Conservation (phyloP, 306 rosid genomes). For the Canavalia gladiata region DNA sequence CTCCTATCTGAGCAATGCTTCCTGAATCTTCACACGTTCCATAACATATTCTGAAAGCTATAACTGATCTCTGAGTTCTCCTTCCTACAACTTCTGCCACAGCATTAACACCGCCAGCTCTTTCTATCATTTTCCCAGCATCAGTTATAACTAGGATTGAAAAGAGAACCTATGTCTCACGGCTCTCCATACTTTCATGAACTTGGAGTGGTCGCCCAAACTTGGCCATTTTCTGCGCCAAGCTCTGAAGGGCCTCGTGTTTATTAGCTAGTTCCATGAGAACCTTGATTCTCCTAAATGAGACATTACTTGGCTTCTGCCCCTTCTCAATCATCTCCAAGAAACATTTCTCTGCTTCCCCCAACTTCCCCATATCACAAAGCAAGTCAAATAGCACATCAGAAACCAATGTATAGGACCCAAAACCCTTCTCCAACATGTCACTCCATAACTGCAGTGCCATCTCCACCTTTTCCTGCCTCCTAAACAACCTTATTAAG, state of each 20-base stretch:
- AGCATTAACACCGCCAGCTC: neutral
- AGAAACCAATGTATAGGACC: constrained; percentile 79
- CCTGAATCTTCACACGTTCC: neutral
- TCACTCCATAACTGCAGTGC: constrained; percentile 86
- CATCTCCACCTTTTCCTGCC: constrained; percentile 83
- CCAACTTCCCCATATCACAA: constrained; percentile 80
- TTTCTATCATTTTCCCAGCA: constrained; percentile 38
- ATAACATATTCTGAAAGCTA: neutral
- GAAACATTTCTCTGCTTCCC: constrained; percentile 85
- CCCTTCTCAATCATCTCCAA: constrained; percentile 91
- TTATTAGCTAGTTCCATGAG: constrained; percentile 87
- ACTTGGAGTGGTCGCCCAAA: constrained; percentile 55
- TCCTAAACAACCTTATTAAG: constrained; percentile 74
- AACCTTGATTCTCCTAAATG: constrained; percentile 85
- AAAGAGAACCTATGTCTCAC: constrained; percentile 18
- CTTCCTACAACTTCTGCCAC: constrained; percentile 6
- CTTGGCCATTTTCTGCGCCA: constrained; percentile 74
- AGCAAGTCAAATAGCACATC: constrained; percentile 91
- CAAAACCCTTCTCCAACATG: constrained; percentile 91
- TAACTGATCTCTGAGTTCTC: neutral
- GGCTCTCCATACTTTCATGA: constrained; percentile 44
- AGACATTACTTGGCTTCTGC: constrained; percentile 81
- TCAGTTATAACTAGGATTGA: constrained; percentile 16
- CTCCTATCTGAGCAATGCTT: constrained; percentile 8
- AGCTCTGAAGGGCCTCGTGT: constrained; percentile 67